Conservation (phyloP, 2,329 filamentous ascomycete genomes). For the Polytolypa hystricis region DNA sequence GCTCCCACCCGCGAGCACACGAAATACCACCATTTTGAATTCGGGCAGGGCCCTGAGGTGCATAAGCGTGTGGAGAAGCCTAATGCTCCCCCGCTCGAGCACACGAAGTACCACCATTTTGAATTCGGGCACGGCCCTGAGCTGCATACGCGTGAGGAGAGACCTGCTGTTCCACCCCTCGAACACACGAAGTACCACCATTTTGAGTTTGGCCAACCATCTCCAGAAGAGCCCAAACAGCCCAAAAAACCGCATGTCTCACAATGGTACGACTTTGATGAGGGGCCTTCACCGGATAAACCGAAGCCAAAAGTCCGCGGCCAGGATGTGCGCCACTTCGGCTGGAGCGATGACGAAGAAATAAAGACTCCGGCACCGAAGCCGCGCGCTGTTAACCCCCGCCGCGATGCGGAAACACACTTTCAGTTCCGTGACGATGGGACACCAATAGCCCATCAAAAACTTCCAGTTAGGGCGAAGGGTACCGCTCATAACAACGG, state of each 20-base stretch:
- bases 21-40: slow-evolving; percentile 9
- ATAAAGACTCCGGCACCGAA: slow-evolving; percentile 34
- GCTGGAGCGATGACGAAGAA: slow-evolving; percentile 60
- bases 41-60: slow-evolving; percentile 1
- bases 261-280: slow-evolving; percentile 81
- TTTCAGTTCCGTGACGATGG: slow-evolving; percentile 75
- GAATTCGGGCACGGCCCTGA: slow-evolving; percentile 5
- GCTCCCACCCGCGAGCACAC: slow-evolving; percentile 6
- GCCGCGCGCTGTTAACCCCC: slow-evolving; percentile 52
- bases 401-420: slow-evolving; percentile 69
- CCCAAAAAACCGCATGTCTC: slow-evolving; percentile 41
- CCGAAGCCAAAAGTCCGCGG: slow-evolving; percentile 50
- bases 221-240: slow-evolving; percentile 3
- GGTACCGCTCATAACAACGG: slow-evolving; percentile 54
- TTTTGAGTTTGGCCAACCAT: slow-evolving; percentile 14
- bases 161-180: slow-evolving; percentile 3
- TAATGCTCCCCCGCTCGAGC: slow-evolving; percentile 6
- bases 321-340: slow-evolving; percentile 63
- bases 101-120: slow-evolving; percentile 6
- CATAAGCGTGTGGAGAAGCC: neutral
- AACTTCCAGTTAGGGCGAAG: slow-evolving; percentile 25
- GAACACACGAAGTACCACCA: slow-evolving; percentile 57
- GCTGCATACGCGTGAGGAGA: neutral
- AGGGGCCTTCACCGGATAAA: slow-evolving; percentile 78
- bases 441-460: slow-evolving; percentile 42